phyloP scores from a whole-genome alignment of 805 yeast genomes.

The Torulaspora gathmanii region DNA sequence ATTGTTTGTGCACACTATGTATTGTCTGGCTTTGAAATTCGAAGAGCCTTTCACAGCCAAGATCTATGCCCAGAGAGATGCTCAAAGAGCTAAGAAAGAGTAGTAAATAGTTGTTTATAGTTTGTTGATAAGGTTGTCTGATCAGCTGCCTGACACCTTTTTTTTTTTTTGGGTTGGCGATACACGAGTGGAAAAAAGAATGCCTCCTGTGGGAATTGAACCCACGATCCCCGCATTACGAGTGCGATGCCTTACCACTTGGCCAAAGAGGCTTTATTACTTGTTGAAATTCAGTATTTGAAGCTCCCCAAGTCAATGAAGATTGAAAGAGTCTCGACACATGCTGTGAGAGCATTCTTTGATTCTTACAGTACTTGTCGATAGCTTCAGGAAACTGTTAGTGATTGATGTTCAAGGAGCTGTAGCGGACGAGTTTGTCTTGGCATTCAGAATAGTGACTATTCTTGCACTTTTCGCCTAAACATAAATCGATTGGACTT shows the following conservation, averaged over 20 bases:
- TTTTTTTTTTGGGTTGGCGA: not conserved
- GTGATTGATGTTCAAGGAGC: no score
- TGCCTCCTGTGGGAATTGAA: constrained; percentile 54
- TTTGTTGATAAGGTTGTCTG: not conserved
- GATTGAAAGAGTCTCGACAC: no score
- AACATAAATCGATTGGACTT: no score
- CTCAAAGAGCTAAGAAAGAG: constrained; percentile 22
- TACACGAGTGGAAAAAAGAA: constrained; percentile 1
- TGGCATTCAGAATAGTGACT: no score
- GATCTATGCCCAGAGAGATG: constrained; percentile 74
- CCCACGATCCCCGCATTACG: constrained; percentile 57
- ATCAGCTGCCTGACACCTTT: no score
- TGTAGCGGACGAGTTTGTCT: no score
- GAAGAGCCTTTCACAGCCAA: constrained; percentile 96
- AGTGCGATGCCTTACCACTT: constrained; percentile 56
- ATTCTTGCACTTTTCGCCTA: no score
- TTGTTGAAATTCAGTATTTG: not conserved
- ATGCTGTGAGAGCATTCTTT: no score
- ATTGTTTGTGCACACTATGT: constrained; percentile 71
- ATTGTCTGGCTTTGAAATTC: constrained; percentile 73
- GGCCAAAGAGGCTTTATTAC: constrained; percentile 40
- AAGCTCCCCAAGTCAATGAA: no score
- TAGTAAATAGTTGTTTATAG: constrained; percentile 9
- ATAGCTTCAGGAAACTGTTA: no score
- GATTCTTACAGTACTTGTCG: no score